Evolutionary conservation across 306 rosid species (phyloP), one percentile per base, ranked within the genome.

Genomic region (Fragaria nilgerrensis): DNA sequence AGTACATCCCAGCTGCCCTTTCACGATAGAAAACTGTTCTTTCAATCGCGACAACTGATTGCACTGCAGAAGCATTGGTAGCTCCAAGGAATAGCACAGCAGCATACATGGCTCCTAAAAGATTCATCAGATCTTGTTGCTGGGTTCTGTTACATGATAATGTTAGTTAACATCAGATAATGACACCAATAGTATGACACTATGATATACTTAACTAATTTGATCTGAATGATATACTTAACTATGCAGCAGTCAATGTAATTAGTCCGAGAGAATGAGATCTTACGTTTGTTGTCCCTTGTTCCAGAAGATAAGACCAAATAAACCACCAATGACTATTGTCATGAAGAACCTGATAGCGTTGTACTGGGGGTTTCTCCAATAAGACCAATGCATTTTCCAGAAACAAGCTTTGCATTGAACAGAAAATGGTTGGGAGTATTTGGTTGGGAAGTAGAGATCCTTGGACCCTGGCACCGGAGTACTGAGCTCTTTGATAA

Each of bases 401-500:
- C 89, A 86, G n/a, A 86, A 83, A 73, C 85, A 81, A 64, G 89
- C 89, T 73, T 73, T 83, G 82, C 80, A 83, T n/a, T 86, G 89
- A 50, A 64, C 39, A 25, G 53, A 1, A 65, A 81, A 83, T 5
- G 85, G n/a, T 83, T 83, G 87, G 14, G 84, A 83, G 82, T 81
- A 86, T 62, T 83, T 70, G 19, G 83, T 83, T 19, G 85, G 77
- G 52, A 86, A 86, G 80, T 66, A 27, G 41, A 86, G 76, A 75
- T 86, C 87, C 61, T 83, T 72, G 20, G 87, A 83, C 49, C 87
- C 89, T 11, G 80, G 76, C 15, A 36, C 36, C 0, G 87, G 80
- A 61, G 83, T 86, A 27, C 87, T 83, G 25, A 78, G 79, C 61
- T 70, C 87, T 74, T 75, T 29, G 22, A 83, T 80, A 72, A 83